phyloP scores from a whole-genome alignment of 2,329 filamentous ascomycete genomes.

The Cladosporium velox region DNA sequence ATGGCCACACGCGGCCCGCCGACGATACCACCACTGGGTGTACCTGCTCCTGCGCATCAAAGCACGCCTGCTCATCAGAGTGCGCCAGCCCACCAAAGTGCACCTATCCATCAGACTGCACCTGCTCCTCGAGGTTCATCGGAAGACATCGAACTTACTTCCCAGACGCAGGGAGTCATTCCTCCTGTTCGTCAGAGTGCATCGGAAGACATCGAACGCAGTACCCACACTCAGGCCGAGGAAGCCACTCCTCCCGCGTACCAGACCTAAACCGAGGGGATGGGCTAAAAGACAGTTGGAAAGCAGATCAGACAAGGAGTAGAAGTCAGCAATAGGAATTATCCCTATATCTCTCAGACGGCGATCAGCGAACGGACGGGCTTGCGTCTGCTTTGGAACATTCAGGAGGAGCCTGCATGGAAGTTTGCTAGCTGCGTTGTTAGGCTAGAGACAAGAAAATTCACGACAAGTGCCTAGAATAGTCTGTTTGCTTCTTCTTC shows the following conservation, averaged over 20 bases:
- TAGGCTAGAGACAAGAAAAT: not conserved
- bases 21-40: not conserved
- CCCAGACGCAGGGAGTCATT: not conserved
- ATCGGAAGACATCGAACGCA: not conserved
- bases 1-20: not conserved
- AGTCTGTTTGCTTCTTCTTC: not conserved
- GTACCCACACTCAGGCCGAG: not conserved
- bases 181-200: not conserved
- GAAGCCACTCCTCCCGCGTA: not conserved
- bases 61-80: not conserved
- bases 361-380: not conserved
- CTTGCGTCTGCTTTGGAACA: not conserved
- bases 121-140: not conserved
- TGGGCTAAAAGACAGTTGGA: not conserved
- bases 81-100: not conserved
- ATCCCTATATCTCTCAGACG: not conserved
- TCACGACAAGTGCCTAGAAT: not conserved
- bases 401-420: not conserved
- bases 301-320: not conserved
- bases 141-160: not conserved
- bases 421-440: not conserved
- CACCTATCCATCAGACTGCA: not conserved
- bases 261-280: not conserved
- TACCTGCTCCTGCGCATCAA: no score
- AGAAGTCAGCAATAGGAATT: not conserved